Base-by-base conservation (phyloP, 2,329 filamentous ascomycete genomes). In the Davidsoniella virescens region DNA sequence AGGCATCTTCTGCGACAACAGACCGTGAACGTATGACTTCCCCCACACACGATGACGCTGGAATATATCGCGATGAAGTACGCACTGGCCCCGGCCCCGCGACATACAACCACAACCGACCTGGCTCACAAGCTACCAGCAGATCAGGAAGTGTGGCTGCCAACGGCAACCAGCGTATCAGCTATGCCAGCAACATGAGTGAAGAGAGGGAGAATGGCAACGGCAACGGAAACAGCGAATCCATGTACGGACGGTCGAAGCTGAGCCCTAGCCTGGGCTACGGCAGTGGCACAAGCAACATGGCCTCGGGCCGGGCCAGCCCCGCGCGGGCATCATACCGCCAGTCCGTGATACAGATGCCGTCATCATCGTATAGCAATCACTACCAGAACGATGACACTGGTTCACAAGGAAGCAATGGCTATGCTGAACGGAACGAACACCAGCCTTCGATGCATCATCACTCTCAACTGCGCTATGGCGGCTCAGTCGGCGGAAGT, bases 151-250 rank as follows among this genome's bases (percentile, higher is more conserved):
- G 29, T 33, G 29, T 33, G 29, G 60, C 65, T 3, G 62, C 61
- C 42, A 64, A 62, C 45, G 63, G 68, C 41, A 75, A 76, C 5
- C 29, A 49, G 55, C 69, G 75, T 49, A 72, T 75, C 62, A 81
- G 78, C 59, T 78, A 79, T 56, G 69, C 73, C 5, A 84, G 82
- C 56, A 73, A 72, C 2, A 67, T 81, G 52, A 83, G 81, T 0
- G 82, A 87, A 58, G 84, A 90, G 60, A 87, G 84, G 60, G 84
- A 88, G 59, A 87, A 87, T 57, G 29, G 29, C 12, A 33, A 33
- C 29, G 12, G 29, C 29, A 33, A 33, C 12, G 12, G 29, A 9
- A 33, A 33, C 29, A 33, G 12, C 2, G 73, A 74, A 38, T 54
- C 58, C 47, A 62, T 66, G 8, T 71, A 72, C 52, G 60, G 64